Evolutionary conservation across 2,329 filamentous ascomycete species (phyloP).

Genomic region (Ophiostoma triangulosporum): DNA sequence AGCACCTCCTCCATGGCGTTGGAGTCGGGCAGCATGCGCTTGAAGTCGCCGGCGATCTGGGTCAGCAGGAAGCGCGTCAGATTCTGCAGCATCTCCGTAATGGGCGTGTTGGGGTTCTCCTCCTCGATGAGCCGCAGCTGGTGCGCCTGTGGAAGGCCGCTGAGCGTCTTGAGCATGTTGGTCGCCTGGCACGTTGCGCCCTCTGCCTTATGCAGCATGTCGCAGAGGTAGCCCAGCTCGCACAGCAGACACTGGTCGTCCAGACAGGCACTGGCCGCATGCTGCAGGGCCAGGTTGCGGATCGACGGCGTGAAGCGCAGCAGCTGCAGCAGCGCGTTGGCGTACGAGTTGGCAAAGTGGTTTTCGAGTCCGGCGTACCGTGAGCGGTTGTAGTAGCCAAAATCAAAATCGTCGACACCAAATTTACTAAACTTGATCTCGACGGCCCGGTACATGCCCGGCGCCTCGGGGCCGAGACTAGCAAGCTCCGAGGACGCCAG

Average conservation of each 20-base stretch:
- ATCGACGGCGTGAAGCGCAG: constrained; percentile 82
- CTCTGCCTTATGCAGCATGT: constrained; percentile 94
- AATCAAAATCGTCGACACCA: constrained; percentile 98
- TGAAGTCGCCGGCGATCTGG: constrained; percentile 65
- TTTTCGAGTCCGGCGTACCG: constrained; percentile 84
- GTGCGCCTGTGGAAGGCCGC: constrained; percentile 64
- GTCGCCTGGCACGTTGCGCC: constrained; percentile 93
- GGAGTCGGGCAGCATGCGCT: constrained; percentile 48
- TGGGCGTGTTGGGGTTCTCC: constrained; percentile 55
- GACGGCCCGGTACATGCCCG: constrained; percentile 80
- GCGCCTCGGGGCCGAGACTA: constrained; percentile 66
- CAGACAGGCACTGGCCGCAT: constrained; percentile 74
- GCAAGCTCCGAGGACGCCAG: constrained; percentile 58
- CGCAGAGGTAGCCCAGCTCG: constrained; percentile 88
- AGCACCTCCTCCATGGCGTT: constrained; percentile 58
- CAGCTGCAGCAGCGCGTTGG: constrained; percentile 81
- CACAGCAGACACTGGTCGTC: constrained; percentile 78
- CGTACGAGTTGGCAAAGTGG: constrained; percentile 93
- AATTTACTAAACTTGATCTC: constrained; percentile 99
- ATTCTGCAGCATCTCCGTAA: constrained; percentile 73
- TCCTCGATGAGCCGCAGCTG: constrained; percentile 77
- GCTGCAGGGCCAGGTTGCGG: constrained; percentile 76
- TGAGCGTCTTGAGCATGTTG: constrained; percentile 83
- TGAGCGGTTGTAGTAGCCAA: constrained; percentile 93
- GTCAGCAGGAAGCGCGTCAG: constrained; percentile 77